phyloP scores from a whole-genome alignment of 441 rosid species.

The Populus trichocarpa region DNA sequence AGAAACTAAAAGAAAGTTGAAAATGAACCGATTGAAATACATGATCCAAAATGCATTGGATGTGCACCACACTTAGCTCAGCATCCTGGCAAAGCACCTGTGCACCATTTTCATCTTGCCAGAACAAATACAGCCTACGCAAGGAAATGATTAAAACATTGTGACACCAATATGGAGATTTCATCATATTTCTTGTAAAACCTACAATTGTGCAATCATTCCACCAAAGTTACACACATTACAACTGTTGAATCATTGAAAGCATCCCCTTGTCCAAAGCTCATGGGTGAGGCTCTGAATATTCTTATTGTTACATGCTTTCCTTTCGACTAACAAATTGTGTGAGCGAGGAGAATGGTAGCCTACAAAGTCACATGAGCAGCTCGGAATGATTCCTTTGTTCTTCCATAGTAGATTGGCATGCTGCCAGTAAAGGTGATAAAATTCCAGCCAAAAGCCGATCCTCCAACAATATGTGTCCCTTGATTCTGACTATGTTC shows the following conservation, averaged over 20 bases:
- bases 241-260: constrained; percentile 18
- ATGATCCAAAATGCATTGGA: background rate
- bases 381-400: constrained; percentile 65
- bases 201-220: constrained; percentile 1
- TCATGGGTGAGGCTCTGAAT: background rate
- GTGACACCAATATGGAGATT: background rate
- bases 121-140: background rate
- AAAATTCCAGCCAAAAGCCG: constrained; percentile 92
- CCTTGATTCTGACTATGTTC: constrained; percentile 23
- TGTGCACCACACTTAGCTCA: constrained; percentile 8
- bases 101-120: background rate
- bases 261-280: constrained; percentile 17
- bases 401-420: constrained; percentile 57
- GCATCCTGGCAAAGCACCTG: background rate
- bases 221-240: constrained; percentile 16
- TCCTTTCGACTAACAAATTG: background rate
- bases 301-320: constrained; percentile 1
- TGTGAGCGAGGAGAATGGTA: constrained; percentile 10
- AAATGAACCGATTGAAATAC: background rate
- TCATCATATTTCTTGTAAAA: constrained; percentile 6
- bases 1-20: background rate
- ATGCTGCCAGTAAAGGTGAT: constrained; percentile 47
- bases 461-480: constrained; percentile 57
- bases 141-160: background rate
- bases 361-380: constrained; percentile 30